Evolutionary conservation across 306 rosid species (phyloP).

Genomic region (Pterocarpus macrocarpus): DNA sequence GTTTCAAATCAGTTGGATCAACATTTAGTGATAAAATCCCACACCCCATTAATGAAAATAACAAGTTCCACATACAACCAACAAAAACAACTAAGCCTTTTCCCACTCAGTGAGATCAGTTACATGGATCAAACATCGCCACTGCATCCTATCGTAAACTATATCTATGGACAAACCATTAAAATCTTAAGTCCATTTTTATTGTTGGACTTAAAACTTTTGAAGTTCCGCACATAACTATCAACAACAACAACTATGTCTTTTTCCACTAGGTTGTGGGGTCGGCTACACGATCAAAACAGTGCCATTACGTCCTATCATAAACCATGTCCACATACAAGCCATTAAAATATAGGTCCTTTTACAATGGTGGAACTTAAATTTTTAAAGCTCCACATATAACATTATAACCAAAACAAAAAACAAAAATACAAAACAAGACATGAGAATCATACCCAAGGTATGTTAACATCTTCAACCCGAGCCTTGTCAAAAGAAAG

Average conservation of each 20-base stretch:
- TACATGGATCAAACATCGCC: background rate
- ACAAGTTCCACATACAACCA: background rate
- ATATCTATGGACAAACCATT: background rate
- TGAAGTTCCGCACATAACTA: too few relatives aligned
- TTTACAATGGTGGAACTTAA: background rate
- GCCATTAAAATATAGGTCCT: background rate
- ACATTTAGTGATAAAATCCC: background rate
- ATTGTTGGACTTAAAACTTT: too few relatives aligned
- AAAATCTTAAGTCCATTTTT: too few relatives aligned
- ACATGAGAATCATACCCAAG: conserved; percentile 68
- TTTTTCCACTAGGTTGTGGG: too few relatives aligned
- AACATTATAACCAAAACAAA: background rate
- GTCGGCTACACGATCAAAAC: too few relatives aligned
- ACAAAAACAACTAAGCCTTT: background rate
- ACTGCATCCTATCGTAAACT: background rate
- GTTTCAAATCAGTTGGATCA: background rate
- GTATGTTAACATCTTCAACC: conserved; percentile 71
- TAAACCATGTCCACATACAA: too few relatives aligned
- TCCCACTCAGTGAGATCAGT: background rate
- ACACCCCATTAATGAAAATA: background rate
- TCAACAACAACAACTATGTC: too few relatives aligned
- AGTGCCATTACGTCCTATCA: too few relatives aligned
- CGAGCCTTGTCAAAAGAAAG: conserved; percentile 67
- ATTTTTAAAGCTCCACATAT: background rate
- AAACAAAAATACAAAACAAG: background rate